These are phyloP conservation scores for Naegleria fowleri DNA, from an alignment of 208 protist genomes.

Conservation along the genomic window DNA sequence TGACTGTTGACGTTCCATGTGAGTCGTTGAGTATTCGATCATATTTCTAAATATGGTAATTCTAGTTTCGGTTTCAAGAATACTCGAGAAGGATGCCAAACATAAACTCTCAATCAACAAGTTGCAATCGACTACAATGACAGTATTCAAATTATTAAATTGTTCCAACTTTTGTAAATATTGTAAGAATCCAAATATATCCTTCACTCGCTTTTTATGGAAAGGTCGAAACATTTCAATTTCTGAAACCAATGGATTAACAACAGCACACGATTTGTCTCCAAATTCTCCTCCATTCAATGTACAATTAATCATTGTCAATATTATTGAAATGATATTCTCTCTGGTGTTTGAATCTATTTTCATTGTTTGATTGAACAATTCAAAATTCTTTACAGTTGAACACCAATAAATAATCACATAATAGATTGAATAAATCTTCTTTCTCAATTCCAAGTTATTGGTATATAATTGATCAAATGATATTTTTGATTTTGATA, in stretches of 20 bases:
- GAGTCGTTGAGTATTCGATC: neutral
- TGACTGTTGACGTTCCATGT: too few relatives aligned
- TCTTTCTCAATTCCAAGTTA: neutral
- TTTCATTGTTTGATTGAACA: too few relatives aligned
- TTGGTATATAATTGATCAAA: neutral
- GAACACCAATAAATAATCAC: neutral
- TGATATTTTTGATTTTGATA: neutral
- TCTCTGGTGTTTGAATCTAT: too few relatives aligned
- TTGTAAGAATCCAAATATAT: neutral
- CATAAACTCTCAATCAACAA: neutral
- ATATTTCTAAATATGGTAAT: neutral
- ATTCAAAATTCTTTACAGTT: too few relatives aligned
- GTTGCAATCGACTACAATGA: neutral
- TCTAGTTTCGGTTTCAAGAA: neutral
- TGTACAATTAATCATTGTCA: neutral
- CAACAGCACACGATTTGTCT: neutral
- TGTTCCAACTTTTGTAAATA: neutral
- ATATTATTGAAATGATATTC: neutral
- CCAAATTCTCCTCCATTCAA: neutral
- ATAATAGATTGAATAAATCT: neutral
- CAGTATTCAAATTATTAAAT: neutral
- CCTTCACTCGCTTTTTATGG: neutral
- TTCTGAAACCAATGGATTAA: neutral
- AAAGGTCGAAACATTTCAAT: neutral
- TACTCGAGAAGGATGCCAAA: neutral